Evolutionary conservation across 352 stramenopile genomes (phyloP), one percentile per base, ranked within the genome.

Genomic region (Lagenidium giganteum): DNA sequence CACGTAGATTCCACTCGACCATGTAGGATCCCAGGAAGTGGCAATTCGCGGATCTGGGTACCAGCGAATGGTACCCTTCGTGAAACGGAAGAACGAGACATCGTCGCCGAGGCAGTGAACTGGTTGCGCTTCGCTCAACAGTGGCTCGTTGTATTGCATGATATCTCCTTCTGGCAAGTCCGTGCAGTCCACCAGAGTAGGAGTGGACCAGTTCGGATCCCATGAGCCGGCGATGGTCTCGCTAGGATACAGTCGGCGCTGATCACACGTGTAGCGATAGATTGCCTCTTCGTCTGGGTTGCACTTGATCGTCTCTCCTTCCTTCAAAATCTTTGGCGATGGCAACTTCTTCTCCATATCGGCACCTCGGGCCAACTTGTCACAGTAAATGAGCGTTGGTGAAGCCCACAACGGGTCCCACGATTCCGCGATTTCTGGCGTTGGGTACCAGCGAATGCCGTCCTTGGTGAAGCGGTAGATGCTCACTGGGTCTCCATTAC

Each of bases 391-490:
- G 7, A 40, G 13, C 5, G 26, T 47, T 8, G 17, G 26, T 13
- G 52, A 23, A 5, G 12, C 23, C 34, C 42, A 58, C 29, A 42
- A 25, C 25, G 16, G 16, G 30, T 58, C 42, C 50, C 50, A 58
- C 5, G 50, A 58, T 22, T 22, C 16, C 13, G 50, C 50, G 11
- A 58, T 21, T 9, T 22, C 24, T 9, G 29, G 14, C 4, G 12
- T 47, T n/a, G 50, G 50, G n/a, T 58, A 58, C 50, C 39, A 28
- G 14, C 43, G 50, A 27, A 41, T 28, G 22, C 31, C 13, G 1
- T 43, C 50, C 12, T 38, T 42, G 13, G 50, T 30, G 14, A 33
- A 58, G n/a, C 50, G 50, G 30, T 48, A 58, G 3, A 53, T 21
- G 8, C 32, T 32, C 8, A 30, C 9, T 8, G 29, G 17, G 17